These are phyloP conservation scores for Kluyveromyces marxianus DNA, from an alignment of 1,139 yeast species.

Conservation along the genomic window DNA sequence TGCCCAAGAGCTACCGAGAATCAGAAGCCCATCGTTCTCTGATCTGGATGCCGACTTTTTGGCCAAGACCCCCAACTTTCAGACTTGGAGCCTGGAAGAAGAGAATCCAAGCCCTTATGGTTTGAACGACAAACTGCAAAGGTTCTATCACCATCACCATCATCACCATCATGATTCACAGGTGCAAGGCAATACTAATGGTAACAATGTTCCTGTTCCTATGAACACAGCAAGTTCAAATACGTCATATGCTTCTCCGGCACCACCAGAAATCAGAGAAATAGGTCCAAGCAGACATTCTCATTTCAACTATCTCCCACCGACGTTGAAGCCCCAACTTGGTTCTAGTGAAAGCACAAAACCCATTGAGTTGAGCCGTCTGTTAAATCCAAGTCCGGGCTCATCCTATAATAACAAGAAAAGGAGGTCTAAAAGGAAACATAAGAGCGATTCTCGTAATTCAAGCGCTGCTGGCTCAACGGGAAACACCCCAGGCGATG, in stretches of 20 bases:
- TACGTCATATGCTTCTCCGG: slow-evolving; percentile 29
- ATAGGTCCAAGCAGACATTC: slow-evolving; percentile 51
- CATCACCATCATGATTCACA: slow-evolving; percentile 35
- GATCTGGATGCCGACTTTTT: slow-evolving; percentile 17
- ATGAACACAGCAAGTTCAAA: slow-evolving; percentile 14
- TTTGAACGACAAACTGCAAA: background rate
- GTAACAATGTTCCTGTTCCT: too few species aligned
- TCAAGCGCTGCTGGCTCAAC: slow-evolving; percentile 2
- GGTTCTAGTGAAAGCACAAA: slow-evolving; percentile 43
- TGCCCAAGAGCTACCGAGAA: slow-evolving; percentile 1
- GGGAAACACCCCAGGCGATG: slow-evolving; percentile 5
- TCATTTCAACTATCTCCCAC: slow-evolving; percentile 68
- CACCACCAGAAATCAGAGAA: slow-evolving; percentile 42
- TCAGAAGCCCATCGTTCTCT: slow-evolving; percentile 2
- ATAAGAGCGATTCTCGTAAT: slow-evolving; percentile 5
- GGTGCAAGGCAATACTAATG: background rate
- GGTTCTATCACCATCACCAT: slow-evolving; percentile 12
- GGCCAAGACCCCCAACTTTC: slow-evolving; percentile 19
- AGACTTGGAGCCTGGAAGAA: slow-evolving; percentile 17
- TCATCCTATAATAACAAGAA: slow-evolving; percentile 5
- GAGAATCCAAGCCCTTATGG: slow-evolving; percentile 9
- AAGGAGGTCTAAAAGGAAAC: slow-evolving; percentile 12
- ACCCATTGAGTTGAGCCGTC: slow-evolving; percentile 38
- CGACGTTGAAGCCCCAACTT: slow-evolving; percentile 61
- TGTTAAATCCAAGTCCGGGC: slow-evolving; percentile 33